A percentile compares a stretch with the other conserved stretches of the same genome.
phyloP scores from a whole-genome alignment of 768 basidiomycete genomes.

The Psilocybe tampanensis region DNA sequence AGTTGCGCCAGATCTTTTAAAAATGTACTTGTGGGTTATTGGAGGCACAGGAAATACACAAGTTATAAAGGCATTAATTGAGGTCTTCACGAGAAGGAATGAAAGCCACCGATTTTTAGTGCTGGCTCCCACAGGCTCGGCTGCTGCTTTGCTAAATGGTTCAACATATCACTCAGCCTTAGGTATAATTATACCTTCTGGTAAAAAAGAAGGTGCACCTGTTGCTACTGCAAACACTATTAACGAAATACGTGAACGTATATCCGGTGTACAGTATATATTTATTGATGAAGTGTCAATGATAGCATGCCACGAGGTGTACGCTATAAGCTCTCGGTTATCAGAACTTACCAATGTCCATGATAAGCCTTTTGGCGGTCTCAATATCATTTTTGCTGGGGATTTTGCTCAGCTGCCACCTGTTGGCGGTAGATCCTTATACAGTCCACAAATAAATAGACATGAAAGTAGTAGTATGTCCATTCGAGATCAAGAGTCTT shows the following conservation, averaged over 20 bases:
- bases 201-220: background rate
- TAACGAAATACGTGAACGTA: constrained; percentile 14
- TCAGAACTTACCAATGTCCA: constrained; percentile 17
- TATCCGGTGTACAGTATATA: constrained; percentile 37
- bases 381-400: constrained; percentile 47
- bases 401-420: constrained; percentile 49
- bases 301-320: constrained; percentile 35
- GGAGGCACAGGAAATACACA: constrained; percentile 37
- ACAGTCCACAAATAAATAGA: constrained; percentile 6
- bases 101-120: constrained; percentile 19
- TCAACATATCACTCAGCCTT: constrained; percentile 26
- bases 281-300: constrained; percentile 49
- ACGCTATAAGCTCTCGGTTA: constrained; percentile 27
- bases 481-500: constrained; percentile 16
- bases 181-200: background rate
- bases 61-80: constrained; percentile 28
- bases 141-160: constrained; percentile 25
- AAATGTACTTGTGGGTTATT: constrained; percentile 37
- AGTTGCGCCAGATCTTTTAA: constrained; percentile 18
- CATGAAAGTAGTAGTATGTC: background rate
- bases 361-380: constrained; percentile 33
- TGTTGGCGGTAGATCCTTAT: constrained; percentile 19
- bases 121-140: constrained; percentile 26
- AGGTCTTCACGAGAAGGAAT: constrained; percentile 20
- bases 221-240: constrained; percentile 6